Conservation (phyloP, 2,329 filamentous ascomycete genomes). For the Fusarium begoniae region DNA sequence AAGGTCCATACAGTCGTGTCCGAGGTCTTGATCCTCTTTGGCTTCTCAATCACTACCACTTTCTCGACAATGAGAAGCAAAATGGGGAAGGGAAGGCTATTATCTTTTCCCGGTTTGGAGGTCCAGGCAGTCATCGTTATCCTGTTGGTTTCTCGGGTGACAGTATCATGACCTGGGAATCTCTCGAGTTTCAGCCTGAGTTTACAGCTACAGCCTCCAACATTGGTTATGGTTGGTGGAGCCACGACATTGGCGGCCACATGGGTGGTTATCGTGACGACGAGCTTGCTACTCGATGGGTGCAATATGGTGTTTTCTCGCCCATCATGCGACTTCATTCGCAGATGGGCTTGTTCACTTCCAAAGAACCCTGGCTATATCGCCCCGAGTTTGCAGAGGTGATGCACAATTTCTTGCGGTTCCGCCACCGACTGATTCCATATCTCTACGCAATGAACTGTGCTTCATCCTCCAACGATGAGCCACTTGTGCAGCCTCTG, state of each 20-base stretch:
- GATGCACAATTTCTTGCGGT: slow-evolving; percentile 60
- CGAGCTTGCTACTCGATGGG: slow-evolving; percentile 67
- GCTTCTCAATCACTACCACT: slow-evolving; percentile 73
- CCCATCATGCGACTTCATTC: slow-evolving; percentile 71
- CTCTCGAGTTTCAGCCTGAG: slow-evolving; percentile 70
- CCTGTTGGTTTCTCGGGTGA: slow-evolving; percentile 73
- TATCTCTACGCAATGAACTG: slow-evolving; percentile 69
- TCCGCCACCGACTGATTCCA: slow-evolving; percentile 67
- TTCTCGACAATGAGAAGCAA: slow-evolving; percentile 56
- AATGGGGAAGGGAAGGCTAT: slow-evolving; percentile 52
- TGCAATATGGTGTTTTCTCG: slow-evolving; percentile 69
- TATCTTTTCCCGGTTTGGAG: slow-evolving; percentile 69
- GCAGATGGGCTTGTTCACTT: slow-evolving; percentile 64
- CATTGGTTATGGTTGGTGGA: slow-evolving; percentile 75
- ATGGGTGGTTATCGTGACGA: slow-evolving; percentile 65
- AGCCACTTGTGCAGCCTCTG: slow-evolving; percentile 67
- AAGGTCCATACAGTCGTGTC: slow-evolving; percentile 62
- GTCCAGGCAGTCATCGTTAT: slow-evolving; percentile 70
- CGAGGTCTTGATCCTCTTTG: slow-evolving; percentile 70
- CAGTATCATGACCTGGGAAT: slow-evolving; percentile 66
- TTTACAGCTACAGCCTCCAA: slow-evolving; percentile 74
- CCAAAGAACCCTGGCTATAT: slow-evolving; percentile 70
- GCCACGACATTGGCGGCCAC: slow-evolving; percentile 74
- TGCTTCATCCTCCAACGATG: slow-evolving; percentile 52
- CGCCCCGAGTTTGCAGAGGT: slow-evolving; percentile 54